Base-by-base conservation (phyloP, 1,139 yeast species). In the Kurtzmaniella quercitrusa region DNA sequence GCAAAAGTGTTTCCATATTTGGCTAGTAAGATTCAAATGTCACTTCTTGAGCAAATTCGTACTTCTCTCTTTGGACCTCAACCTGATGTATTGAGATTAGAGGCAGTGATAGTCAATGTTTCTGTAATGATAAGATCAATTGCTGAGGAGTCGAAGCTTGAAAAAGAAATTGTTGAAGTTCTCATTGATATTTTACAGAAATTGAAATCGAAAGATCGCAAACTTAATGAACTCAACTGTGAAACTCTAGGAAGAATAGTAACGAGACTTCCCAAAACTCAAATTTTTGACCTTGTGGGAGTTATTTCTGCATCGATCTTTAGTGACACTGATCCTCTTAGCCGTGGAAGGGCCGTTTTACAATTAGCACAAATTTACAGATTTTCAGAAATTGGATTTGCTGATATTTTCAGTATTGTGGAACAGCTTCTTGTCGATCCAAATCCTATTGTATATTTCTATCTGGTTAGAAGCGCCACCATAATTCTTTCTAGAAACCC, bases 1-100 rank as follows among this genome's bases (percentile, higher is more conserved):
- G 82, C 86, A 10, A 57, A 76, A 8, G 73, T 85, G 0, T 85
- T 93, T 52, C 89, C 95, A 0, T 70, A 75, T 48, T 75, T 93
- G 53, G 79, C 91, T n/a, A 63, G 79, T 9, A 87, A 89, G 50
- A 85, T 93, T 45, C 97, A 93, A 57, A 83, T 85, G 46, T 89
- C 97, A 1, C 72, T 93, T 33, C 63, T 93, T 40, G 98, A 91
- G 52, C 90, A 85, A 48, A 66, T 93, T 49, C 74, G 91, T 52
- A 70, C 82, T 2, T 77, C 83, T 7, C 15, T 36, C 7, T 19
- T 19, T 19, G 38, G 38, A 19, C 50, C 70, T 15, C 18, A 38
- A 3, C 49, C 59, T 16, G 72, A 67, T 43, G 66, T 68, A 0
- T 51, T 66, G 27, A 54, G 78, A 42, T 52, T 54, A 25, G 60